phyloP scores from a whole-genome alignment of 1,284 basidiomycete genomes.

The Neonothopanus nambi region DNA sequence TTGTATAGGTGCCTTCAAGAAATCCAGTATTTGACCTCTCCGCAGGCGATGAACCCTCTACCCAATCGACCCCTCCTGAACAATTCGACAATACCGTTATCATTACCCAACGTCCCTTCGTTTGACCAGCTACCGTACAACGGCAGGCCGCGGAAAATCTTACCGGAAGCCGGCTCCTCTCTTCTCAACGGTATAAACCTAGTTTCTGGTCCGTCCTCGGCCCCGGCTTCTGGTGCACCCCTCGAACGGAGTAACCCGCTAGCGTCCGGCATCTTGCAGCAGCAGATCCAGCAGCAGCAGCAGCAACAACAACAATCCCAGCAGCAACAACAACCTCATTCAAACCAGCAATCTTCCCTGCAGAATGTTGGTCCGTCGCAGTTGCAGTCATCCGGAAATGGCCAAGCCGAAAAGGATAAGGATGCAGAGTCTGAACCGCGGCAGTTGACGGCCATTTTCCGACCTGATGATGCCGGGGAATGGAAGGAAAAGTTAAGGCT shows the following conservation, averaged over 20 bases:
- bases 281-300: constrained; percentile 25
- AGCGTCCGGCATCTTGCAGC: constrained; percentile 41
- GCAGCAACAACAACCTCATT: constrained; percentile 29
- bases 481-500: constrained; percentile 78
- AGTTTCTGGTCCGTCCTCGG: constrained; percentile 50
- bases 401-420: constrained; percentile 43
- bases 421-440: constrained; percentile 51
- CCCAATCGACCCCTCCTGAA: constrained; percentile 80
- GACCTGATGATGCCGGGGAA: constrained; percentile 78
- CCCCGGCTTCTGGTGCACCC: constrained; percentile 43
- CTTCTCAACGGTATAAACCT: constrained; percentile 59
- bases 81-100: constrained; percentile 61
- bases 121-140: constrained; percentile 75
- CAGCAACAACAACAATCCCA: constrained; percentile 37
- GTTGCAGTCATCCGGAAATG: constrained; percentile 15
- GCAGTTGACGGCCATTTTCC: constrained; percentile 81
- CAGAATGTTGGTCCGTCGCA: constrained; percentile 25
- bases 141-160: constrained; percentile 73
- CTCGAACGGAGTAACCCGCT: constrained; percentile 54
- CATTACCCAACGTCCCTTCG: constrained; percentile 68
- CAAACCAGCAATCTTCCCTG: constrained; percentile 25
- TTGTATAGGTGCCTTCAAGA: constrained; percentile 86
- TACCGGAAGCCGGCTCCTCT: constrained; percentile 75
- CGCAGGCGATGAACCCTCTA: constrained; percentile 95
- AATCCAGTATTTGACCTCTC: constrained; percentile 95